phyloP scores from a whole-genome alignment of 352 stramenopile genomes.

The Globisporangium abappressorium region DNA sequence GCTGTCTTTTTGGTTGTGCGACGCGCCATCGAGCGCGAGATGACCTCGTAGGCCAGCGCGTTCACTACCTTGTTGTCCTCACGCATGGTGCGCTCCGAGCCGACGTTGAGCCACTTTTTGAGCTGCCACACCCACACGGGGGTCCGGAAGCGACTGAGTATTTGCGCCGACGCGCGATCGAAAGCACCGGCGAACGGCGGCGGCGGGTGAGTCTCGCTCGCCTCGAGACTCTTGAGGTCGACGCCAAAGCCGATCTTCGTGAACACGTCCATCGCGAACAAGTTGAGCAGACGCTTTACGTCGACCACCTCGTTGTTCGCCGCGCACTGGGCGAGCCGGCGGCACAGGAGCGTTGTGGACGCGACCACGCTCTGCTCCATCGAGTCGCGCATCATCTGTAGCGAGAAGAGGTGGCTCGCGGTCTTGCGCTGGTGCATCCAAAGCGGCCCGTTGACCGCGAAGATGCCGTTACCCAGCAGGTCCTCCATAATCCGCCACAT shows the following conservation, averaged over 20 bases:
- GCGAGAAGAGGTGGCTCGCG: slow-evolving; percentile 75
- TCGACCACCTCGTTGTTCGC: not conserved
- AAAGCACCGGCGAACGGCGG: slow-evolving; percentile 29
- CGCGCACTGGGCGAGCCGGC: not conserved
- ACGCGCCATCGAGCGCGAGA: slow-evolving; percentile 9
- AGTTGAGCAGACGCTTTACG: slow-evolving; percentile 29
- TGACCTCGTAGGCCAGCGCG: slow-evolving; percentile 15
- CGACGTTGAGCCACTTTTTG: slow-evolving; percentile 21
- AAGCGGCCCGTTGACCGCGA: slow-evolving; percentile 32
- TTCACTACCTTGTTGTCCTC: slow-evolving; percentile 13
- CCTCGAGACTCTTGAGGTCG: slow-evolving; percentile 26
- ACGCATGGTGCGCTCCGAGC: slow-evolving; percentile 12
- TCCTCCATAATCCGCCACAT: slow-evolving; percentile 25
- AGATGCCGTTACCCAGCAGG: slow-evolving; percentile 58
- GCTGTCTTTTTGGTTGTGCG: not conserved
- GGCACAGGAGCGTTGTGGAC: slow-evolving; percentile 16
- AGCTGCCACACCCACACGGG: slow-evolving; percentile 25
- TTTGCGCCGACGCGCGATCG: slow-evolving; percentile 19
- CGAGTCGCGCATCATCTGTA: slow-evolving; percentile 26
- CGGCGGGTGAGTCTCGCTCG: slow-evolving; percentile 13
- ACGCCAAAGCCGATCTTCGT: slow-evolving; percentile 53
- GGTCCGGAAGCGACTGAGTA: slow-evolving; percentile 17
- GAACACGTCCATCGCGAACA: slow-evolving; percentile 57
- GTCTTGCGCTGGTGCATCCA: slow-evolving; percentile 66
- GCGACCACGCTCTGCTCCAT: slow-evolving; percentile 25